A percentile compares a stretch with the other conserved stretches of the same genome.
Conservation (phyloP, 441 rosid genomes). For the Syzygium malaccense region DNA sequence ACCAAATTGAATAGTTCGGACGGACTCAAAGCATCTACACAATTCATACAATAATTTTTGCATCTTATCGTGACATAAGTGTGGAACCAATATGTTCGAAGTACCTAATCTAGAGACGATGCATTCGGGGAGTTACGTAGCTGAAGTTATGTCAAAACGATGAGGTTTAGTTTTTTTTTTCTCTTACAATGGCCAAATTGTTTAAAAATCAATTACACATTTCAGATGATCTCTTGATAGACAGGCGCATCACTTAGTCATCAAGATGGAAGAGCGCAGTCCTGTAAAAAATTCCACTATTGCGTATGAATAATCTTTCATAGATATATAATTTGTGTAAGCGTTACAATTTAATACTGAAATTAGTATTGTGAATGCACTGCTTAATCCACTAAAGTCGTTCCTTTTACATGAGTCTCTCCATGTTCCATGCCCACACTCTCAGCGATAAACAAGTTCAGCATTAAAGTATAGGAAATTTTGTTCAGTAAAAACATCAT, state of each 20-base stretch:
- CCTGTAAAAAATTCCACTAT: background rate
- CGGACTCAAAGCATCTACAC: background rate
- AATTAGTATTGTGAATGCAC: background rate
- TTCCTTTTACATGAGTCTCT: background rate
- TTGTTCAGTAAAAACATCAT: no score
- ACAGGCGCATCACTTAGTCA: background rate
- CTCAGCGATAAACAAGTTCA: background rate
- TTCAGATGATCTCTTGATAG: background rate
- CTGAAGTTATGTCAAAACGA: background rate
- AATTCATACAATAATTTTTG: no score
- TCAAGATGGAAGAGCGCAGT: background rate
- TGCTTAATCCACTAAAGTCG: background rate
- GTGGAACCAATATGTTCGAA: rapidly evolving
- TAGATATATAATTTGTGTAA: background rate
- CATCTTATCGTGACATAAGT: background rate
- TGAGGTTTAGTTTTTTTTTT: background rate
- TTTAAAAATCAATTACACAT: background rate
- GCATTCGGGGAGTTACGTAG: background rate
- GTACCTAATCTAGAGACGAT: background rate
- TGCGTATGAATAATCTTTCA: background rate
- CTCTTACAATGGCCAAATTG: background rate
- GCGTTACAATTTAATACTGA: background rate
- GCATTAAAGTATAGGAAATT: no score
- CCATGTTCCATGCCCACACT: background rate
- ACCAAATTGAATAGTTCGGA: no score